phyloP scores from a whole-genome alignment of 148 eudicot genomes.

The Rhododendron kiyosumense region DNA sequence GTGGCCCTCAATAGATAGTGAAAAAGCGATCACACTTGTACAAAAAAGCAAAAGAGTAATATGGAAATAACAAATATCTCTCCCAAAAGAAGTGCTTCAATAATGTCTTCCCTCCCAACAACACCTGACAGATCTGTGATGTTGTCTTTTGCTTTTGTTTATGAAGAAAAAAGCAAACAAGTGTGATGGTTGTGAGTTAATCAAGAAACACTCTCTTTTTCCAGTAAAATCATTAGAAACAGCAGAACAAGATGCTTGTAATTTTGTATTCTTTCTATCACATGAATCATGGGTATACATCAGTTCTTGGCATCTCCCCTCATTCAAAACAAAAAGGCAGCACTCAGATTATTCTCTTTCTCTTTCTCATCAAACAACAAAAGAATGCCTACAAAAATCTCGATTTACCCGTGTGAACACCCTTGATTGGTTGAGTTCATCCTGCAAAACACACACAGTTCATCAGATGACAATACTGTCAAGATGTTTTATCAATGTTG shows the following conservation, averaged over 20 bases:
- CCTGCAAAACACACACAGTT: conserved; percentile 18
- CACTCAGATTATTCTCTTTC: conserved; percentile 21
- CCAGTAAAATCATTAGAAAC: conserved; percentile 32
- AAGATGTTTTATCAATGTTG: not conserved
- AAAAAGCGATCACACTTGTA: not conserved
- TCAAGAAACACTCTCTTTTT: conserved; percentile 39
- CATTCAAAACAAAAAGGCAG: conserved; percentile 20
- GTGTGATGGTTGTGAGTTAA: conserved; percentile 27
- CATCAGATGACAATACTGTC: not conserved
- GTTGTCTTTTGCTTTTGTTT: conserved; percentile 30
- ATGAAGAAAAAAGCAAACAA: conserved; percentile 24
- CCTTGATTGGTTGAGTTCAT: conserved; percentile 15
- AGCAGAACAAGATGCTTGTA: conserved; percentile 6
- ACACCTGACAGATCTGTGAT: conserved; percentile 24
- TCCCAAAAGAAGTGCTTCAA: conserved; percentile 8
- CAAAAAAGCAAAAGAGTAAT: not conserved
- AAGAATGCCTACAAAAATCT: conserved; percentile 24
- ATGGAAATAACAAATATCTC: not conserved
- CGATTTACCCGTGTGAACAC: conserved; percentile 17
- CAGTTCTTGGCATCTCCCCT: conserved; percentile 24
- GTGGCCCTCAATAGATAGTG: not conserved
- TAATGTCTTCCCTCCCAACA: conserved; percentile 16
- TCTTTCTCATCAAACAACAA: conserved; percentile 12
- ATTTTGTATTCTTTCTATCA: conserved; percentile 22
- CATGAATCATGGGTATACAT: conserved; percentile 33